Percentiles rank a stretch among this genome's conserved stretches.
Evolutionary conservation across 371 early-diverging fungal species (phyloP).

Genomic region (Mucor velutinosus): DNA sequence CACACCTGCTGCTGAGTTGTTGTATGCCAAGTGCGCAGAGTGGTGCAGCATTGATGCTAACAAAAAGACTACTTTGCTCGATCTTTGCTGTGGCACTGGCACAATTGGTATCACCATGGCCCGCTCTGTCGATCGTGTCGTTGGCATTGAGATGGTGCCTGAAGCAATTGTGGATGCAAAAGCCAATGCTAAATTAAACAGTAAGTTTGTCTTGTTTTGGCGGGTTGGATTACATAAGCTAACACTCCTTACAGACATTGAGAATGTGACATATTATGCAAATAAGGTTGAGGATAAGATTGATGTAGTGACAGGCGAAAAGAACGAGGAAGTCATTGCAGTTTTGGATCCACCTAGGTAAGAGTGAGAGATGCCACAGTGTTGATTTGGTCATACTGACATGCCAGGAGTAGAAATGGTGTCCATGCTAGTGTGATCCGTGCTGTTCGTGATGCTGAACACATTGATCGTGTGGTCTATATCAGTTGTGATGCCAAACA

Average conservation of each 20-base stretch:
- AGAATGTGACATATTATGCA: constrained; percentile 62
- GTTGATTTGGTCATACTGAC: background rate
- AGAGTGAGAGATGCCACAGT: background rate
- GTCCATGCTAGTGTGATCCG: constrained; percentile 69
- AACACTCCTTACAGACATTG: constrained; percentile 28
- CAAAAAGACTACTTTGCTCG: constrained; percentile 52
- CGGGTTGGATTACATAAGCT: background rate
- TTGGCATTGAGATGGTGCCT: constrained; percentile 72
- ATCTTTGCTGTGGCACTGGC: constrained; percentile 86
- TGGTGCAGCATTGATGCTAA: constrained; percentile 32
- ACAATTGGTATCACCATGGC: constrained; percentile 81
- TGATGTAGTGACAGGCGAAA: constrained; percentile 36
- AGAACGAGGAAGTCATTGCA: constrained; percentile 51
- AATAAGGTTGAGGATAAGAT: constrained; percentile 72
- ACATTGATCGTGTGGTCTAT: constrained; percentile 68
- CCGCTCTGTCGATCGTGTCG: constrained; percentile 58
- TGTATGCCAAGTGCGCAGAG: constrained; percentile 53
- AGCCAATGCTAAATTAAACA: constrained; percentile 65
- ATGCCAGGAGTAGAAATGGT: constrained; percentile 44
- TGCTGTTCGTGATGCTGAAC: constrained; percentile 59
- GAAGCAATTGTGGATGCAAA: constrained; percentile 75
- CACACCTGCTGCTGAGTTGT: constrained; percentile 64
- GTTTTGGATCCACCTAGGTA: constrained; percentile 86
- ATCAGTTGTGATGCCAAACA: constrained; percentile 75
- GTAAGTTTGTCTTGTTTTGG: constrained; percentile 18